A percentile compares a stretch with the other conserved stretches of the same genome.
phyloP scores from a whole-genome alignment of 768 basidiomycete genomes.

The Suillus fuscotomentosus region DNA sequence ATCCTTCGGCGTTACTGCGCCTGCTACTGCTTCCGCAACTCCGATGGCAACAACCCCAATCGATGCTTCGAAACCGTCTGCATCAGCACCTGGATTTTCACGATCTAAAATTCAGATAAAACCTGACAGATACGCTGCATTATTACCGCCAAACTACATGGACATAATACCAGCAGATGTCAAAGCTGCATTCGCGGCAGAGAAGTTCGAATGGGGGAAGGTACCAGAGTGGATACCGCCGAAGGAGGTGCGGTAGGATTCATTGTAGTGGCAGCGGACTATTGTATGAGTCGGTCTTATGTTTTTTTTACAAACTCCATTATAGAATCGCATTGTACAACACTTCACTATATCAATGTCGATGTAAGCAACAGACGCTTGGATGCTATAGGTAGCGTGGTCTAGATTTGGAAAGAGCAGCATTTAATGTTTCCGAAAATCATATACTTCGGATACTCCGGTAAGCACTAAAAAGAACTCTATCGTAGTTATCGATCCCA shows the following conservation, averaged over 20 bases:
- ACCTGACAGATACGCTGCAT: conserved; percentile 54
- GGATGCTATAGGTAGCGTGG: background rate
- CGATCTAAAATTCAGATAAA: conserved; percentile 33
- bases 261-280: background rate
- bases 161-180: conserved; percentile 49
- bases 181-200: conserved; percentile 51
- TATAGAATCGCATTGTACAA: background rate
- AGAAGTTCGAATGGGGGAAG: conserved; percentile 65
- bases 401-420: conserved; percentile 17
- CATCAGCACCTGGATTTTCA: conserved; percentile 36
- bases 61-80: conserved; percentile 17
- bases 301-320: conserved; percentile 1
- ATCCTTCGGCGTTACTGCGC: conserved; percentile 20
- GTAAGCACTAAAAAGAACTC: background rate
- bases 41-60: conserved; percentile 23
- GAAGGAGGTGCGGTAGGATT: conserved; percentile 47
- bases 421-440: too few relatives aligned
- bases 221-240: conserved; percentile 79
- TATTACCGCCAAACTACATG: conserved; percentile 60
- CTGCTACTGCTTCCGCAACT: conserved; percentile 24
- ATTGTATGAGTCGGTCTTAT: background rate
- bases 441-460: background rate
- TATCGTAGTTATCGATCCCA: conserved; percentile 4
- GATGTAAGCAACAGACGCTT: background rate
- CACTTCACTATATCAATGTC: background rate